These are phyloP conservation scores for Suillus subaureus DNA, from an alignment of 768 basidiomycete species.

Conservation along the genomic window DNA sequence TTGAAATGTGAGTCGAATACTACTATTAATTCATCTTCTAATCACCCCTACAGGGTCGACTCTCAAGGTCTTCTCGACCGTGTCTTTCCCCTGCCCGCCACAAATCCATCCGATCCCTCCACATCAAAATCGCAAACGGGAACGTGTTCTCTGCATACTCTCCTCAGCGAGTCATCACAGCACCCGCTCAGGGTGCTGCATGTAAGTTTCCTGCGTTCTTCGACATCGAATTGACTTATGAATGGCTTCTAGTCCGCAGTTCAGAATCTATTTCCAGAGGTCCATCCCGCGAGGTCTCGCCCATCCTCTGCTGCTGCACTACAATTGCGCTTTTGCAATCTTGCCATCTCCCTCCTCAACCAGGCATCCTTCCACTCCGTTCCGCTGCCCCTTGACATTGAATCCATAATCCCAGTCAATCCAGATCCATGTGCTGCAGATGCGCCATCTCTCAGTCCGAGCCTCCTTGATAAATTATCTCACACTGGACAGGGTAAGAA, in stretches of 20 bases:
- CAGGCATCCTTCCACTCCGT: constrained; percentile 59
- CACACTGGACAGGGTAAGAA: constrained; percentile 41
- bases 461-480: constrained; percentile 30
- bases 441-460: constrained; percentile 17
- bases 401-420: constrained; percentile 42
- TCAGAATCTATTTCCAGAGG: constrained; percentile 66
- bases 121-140: constrained; percentile 37
- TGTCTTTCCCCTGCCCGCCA: constrained; percentile 59
- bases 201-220: constrained; percentile 42
- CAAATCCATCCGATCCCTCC: constrained; percentile 41
- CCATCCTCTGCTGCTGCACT: constrained; percentile 65
- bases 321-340: constrained; percentile 73
- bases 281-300: constrained; percentile 64
- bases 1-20: constrained; percentile 49
- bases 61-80: constrained; percentile 79
- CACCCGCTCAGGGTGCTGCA: constrained; percentile 58
- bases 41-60: constrained; percentile 53
- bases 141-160: constrained; percentile 53
- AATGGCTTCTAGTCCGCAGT: constrained; percentile 54
- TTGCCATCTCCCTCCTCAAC: constrained; percentile 71
- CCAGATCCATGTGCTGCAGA: constrained; percentile 23
- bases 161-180: constrained; percentile 54
- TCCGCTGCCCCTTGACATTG: constrained; percentile 47
- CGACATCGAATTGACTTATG: constrained; percentile 13
- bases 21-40: not conserved